phyloP scores from a whole-genome alignment of 2,329 filamentous ascomycete species.

The Cladosporium sp. region DNA sequence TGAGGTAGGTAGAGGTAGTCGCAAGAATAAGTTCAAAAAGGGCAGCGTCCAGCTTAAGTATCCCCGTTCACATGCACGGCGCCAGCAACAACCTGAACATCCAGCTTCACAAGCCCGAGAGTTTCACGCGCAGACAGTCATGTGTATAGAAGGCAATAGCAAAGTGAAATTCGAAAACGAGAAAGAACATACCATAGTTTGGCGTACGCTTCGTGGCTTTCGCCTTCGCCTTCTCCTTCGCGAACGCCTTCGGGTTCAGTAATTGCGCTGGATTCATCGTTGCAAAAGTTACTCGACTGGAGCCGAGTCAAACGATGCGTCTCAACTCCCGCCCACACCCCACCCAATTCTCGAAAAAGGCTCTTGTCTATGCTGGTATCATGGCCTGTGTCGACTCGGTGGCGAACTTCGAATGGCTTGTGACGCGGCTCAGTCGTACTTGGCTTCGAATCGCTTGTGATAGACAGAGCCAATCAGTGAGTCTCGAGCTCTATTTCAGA shows the following conservation, averaged over 20 bases:
- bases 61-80: not conserved
- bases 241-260: slow-evolving; percentile 36
- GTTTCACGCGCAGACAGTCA: not conserved
- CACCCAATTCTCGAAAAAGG: not conserved
- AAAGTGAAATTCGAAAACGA: slow-evolving; percentile 15
- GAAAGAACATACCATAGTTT: slow-evolving; percentile 27
- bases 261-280: slow-evolving; percentile 33
- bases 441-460: too few relatives aligned
- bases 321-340: not conserved
- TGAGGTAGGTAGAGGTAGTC: not conserved
- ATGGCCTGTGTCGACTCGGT: slow-evolving; percentile 13
- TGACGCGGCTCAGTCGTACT: not conserved
- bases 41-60: not conserved
- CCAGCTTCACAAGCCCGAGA: not conserved
- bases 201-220: slow-evolving; percentile 18
- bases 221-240: slow-evolving; percentile 30
- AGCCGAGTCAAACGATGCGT: not conserved
- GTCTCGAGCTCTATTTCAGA: too few relatives aligned
- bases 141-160: not conserved
- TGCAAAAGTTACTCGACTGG: not conserved
- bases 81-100: not conserved
- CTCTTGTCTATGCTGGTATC: not conserved
- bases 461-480: too few relatives aligned
- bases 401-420: not conserved
- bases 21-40: not conserved